phyloP scores from a whole-genome alignment of 371 early-diverging fungal species.

The Apophysomyces variabilis region DNA sequence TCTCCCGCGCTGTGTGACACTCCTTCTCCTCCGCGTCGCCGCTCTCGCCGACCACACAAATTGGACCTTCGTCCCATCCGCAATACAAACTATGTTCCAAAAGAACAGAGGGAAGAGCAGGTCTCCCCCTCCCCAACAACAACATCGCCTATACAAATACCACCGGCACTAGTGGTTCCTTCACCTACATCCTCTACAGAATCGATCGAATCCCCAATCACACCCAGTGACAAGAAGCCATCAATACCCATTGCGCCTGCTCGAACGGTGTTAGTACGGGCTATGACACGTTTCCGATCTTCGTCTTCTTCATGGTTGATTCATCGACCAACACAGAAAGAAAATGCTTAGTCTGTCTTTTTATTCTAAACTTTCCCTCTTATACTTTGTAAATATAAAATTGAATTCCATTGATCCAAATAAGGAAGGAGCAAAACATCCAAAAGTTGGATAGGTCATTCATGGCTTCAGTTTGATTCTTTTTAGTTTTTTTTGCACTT shows the following conservation, averaged over 20 bases:
- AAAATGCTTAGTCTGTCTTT: background rate
- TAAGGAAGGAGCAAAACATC: constrained; percentile 18
- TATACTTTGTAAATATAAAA: background rate
- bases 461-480: background rate
- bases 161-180: background rate
- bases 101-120: constrained; percentile 2
- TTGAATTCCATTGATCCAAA: background rate
- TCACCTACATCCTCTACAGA: constrained; percentile 7
- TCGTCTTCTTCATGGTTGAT: constrained; percentile 1
- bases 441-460: background rate
- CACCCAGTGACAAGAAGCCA: constrained; percentile 4
- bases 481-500: background rate
- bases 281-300: constrained; percentile 5
- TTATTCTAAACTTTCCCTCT: background rate
- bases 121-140: background rate
- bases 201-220: constrained; percentile 1
- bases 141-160: background rate
- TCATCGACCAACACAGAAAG: constrained; percentile 1
- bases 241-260: constrained; percentile 4
- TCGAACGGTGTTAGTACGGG: constrained; percentile 4
- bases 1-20: background rate
- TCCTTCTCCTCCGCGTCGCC: constrained; percentile 6
- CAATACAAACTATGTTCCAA: constrained; percentile 8
- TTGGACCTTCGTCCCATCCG: constrained; percentile 14
- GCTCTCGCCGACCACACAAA: constrained; percentile 4